phyloP scores from a whole-genome alignment of 441 rosid species.

The Euphorbia corollata region DNA sequence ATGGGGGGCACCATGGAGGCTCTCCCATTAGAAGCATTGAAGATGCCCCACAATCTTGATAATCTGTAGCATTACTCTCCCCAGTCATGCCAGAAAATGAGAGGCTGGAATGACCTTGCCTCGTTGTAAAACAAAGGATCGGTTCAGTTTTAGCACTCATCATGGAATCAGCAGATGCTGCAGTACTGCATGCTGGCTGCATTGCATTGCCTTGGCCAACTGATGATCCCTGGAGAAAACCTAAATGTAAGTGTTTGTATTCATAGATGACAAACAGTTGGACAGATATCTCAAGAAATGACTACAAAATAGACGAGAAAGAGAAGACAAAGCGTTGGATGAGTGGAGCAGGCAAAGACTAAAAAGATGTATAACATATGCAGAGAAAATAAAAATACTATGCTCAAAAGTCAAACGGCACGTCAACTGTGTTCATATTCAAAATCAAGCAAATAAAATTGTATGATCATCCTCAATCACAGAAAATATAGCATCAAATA shows the following conservation, averaged over 20 bases:
- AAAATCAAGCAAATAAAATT: not conserved
- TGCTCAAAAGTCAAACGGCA: not conserved
- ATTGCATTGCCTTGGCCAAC: constrained; percentile 37
- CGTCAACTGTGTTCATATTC: not conserved
- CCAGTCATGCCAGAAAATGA: constrained; percentile 93
- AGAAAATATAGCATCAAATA: not conserved
- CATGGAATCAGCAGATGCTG: constrained; percentile 66
- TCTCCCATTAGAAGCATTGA: constrained; percentile 72
- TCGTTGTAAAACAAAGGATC: constrained; percentile 46
- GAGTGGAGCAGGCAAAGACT: not conserved
- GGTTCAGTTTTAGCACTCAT: constrained; percentile 89
- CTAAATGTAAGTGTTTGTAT: constrained; percentile 8
- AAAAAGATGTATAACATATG: not conserved
- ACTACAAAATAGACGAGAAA: not conserved
- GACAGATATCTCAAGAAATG: not conserved
- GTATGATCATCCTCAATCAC: not conserved
- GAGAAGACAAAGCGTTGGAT: not conserved
- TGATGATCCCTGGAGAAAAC: constrained; percentile 45
- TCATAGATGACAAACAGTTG: constrained; percentile 7
- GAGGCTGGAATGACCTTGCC: constrained; percentile 55
- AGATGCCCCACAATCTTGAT: constrained; percentile 90
- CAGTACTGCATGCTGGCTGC: constrained; percentile 73
- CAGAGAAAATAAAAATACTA: not conserved
- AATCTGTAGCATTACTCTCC: constrained; percentile 69
- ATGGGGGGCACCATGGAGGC: constrained; percentile 82